phyloP scores from a whole-genome alignment of 1,284 basidiomycete species.

The Vanrija sp. region DNA sequence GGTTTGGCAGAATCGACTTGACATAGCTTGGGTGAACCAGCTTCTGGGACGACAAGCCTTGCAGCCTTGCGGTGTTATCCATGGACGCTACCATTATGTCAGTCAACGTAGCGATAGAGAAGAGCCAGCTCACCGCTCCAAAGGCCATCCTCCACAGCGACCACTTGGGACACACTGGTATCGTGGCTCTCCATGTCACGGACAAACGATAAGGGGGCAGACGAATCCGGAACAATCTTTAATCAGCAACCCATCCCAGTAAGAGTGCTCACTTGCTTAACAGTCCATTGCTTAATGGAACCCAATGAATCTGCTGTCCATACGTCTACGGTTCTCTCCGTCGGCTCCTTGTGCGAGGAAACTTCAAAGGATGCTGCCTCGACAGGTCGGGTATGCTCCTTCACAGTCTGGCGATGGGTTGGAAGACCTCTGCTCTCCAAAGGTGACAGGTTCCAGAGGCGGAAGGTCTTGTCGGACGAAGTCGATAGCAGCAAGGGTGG shows the following conservation, averaged over 20 bases:
- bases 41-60: constrained; percentile 47
- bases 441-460: constrained; percentile 67
- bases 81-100: constrained; percentile 61
- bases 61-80: constrained; percentile 73
- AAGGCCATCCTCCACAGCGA: constrained; percentile 61
- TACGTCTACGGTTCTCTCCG: constrained; percentile 36
- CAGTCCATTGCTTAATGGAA: constrained; percentile 56
- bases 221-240: not conserved
- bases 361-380: constrained; percentile 40
- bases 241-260: constrained; percentile 49
- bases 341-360: no score
- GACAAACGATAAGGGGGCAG: constrained; percentile 11
- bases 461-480: constrained; percentile 83
- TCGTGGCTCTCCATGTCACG: constrained; percentile 49
- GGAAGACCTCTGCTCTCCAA: constrained; percentile 55
- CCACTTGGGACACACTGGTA: constrained; percentile 57
- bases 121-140: constrained; percentile 67
- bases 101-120: not conserved
- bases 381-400: constrained; percentile 28
- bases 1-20: constrained; percentile 66
- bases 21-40: constrained; percentile 64
- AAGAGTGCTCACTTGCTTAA: constrained; percentile 13
- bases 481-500: constrained; percentile 69
- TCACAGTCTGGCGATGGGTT: constrained; percentile 55
- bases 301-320: constrained; percentile 86